phyloP scores from a whole-genome alignment of 306 rosid species.

The Hippophae tibetana region DNA sequence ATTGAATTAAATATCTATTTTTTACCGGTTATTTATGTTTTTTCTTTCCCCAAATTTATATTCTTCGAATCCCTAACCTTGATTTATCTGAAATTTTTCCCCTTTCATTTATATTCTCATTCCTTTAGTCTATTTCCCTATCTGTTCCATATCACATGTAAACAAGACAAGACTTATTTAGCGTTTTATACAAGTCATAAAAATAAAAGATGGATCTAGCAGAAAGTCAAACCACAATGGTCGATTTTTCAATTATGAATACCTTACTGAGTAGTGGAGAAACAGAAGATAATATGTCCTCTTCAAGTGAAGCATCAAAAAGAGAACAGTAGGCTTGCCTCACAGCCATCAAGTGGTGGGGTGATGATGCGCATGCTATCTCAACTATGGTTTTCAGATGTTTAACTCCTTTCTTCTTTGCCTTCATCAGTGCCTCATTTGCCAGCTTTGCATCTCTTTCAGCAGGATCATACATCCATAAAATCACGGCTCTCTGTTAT shows the following conservation, averaged over 20 bases:
- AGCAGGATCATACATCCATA: slow-evolving; percentile 63
- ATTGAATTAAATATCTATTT: no score
- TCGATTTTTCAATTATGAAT: slow-evolving; percentile 9
- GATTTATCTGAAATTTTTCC: no score
- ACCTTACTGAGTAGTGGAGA: slow-evolving; percentile 65
- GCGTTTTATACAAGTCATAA: not conserved
- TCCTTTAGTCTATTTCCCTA: no score
- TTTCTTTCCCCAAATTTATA: no score
- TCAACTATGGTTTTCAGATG: slow-evolving; percentile 58
- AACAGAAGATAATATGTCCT: slow-evolving; percentile 55
- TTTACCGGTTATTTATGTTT: no score
- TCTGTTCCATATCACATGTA: not conserved
- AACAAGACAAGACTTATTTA: not conserved
- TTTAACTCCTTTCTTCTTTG: slow-evolving; percentile 31
- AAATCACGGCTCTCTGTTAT: slow-evolving; percentile 64
- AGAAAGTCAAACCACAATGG: not conserved
- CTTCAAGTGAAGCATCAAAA: slow-evolving; percentile 72
- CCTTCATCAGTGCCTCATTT: slow-evolving; percentile 47
- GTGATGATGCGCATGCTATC: slow-evolving; percentile 81
- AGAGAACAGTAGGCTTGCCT: slow-evolving; percentile 67
- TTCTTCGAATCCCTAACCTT: no score
- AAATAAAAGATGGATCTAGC: not conserved
- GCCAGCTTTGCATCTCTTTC: slow-evolving; percentile 82
- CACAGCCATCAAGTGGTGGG: slow-evolving; percentile 74
- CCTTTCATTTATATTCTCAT: no score